phyloP scores from a whole-genome alignment of 495 filamentous ascomycete species.

The Talaromyces ruber region DNA sequence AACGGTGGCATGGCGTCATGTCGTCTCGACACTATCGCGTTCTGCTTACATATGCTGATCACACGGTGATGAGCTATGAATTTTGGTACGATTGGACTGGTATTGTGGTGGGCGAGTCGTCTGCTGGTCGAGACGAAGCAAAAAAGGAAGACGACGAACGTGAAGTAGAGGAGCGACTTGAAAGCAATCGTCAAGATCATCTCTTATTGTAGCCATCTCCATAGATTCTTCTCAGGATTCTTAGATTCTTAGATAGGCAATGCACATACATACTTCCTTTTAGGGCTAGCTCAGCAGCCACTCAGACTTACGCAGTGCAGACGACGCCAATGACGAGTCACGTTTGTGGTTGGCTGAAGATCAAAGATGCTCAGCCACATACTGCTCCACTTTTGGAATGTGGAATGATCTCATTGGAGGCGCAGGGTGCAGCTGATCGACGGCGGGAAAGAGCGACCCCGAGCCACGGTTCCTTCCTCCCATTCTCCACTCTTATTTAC shows the following conservation, averaged over 20 bases:
- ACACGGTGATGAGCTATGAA: conserved; percentile 76
- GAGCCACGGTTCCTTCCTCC: conserved; percentile 1
- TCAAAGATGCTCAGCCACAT: neutral
- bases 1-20: conserved; percentile 31
- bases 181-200: neutral
- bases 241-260: neutral
- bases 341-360: neutral
- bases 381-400: neutral
- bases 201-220: neutral
- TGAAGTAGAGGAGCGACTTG: neutral
- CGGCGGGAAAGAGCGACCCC: neutral
- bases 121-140: neutral
- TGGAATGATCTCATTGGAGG: neutral
- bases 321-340: neutral
- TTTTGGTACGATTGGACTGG: conserved; percentile 41
- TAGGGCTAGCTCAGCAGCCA: neutral
- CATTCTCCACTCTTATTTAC: neutral
- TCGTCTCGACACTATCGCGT: conserved; percentile 53
- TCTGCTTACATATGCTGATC: conserved; percentile 67
- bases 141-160: neutral
- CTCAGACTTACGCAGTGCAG: neutral
- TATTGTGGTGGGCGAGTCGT: neutral
- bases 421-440: conserved; percentile 1
- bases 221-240: neutral
- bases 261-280: neutral